A percentile compares a stretch with the other conserved stretches of the same genome.
phyloP scores from a whole-genome alignment of 2,329 filamentous ascomycete genomes.

The Simplicillium aogashimaense region DNA sequence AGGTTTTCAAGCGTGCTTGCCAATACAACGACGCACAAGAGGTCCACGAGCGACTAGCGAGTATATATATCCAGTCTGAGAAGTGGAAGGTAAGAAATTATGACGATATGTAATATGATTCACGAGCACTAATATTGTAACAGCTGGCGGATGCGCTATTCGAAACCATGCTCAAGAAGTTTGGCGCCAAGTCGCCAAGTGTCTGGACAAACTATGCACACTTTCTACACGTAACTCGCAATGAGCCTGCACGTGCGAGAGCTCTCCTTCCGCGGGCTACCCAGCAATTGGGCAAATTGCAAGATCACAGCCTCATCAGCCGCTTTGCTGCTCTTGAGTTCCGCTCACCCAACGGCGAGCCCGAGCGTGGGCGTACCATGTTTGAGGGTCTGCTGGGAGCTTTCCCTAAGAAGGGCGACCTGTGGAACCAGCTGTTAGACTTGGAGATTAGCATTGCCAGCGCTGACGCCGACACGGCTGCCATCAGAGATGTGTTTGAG shows the following conservation, averaged over 20 bases:
- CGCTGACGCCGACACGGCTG: conserved; percentile 38
- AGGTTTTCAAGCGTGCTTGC: conserved; percentile 84
- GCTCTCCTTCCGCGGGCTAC: conserved; percentile 73
- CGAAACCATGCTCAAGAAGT: conserved; percentile 79
- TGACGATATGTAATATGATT: no score
- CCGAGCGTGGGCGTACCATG: conserved; percentile 87
- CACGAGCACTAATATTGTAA: no score
- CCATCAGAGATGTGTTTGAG: conserved; percentile 72
- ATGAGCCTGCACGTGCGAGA: conserved; percentile 63
- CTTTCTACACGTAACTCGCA: conserved; percentile 71
- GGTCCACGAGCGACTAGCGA: conserved; percentile 79
- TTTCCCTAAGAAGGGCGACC: conserved; percentile 80
- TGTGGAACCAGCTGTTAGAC: conserved; percentile 89
- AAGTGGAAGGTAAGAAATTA: conserved; percentile 61
- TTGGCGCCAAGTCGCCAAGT: conserved; percentile 66
- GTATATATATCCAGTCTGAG: conserved; percentile 88
- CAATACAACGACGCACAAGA: conserved; percentile 89
- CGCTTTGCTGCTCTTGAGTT: conserved; percentile 93
- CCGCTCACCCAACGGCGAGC: conserved; percentile 68
- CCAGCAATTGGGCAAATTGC: conserved; percentile 64
- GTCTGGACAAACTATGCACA: conserved; percentile 94
- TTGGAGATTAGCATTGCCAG: conserved; percentile 60
- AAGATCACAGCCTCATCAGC: conserved; percentile 60
- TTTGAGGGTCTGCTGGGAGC: conserved; percentile 80
- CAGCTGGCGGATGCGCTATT: conserved; percentile 86